Conservation (phyloP, 495 filamentous ascomycete genomes). For the Astrocystis sublimbata region DNA sequence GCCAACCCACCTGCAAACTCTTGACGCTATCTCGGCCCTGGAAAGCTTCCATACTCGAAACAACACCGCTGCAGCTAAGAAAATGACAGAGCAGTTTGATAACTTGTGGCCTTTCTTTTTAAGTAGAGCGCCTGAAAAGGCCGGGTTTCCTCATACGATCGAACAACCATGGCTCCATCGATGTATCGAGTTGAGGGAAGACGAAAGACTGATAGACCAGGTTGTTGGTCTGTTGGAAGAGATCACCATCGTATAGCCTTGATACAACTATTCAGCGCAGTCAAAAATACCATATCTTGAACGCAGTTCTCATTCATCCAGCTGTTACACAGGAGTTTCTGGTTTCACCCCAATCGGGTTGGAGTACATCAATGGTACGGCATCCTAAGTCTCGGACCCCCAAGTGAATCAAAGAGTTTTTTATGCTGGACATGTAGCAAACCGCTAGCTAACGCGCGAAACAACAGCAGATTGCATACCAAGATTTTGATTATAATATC, state of each 20-base stretch:
- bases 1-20: conserved; percentile 28
- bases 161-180: conserved; percentile 32
- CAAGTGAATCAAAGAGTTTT: neutral
- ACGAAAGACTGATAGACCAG: conserved; percentile 22
- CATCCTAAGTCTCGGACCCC: neutral
- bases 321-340: neutral
- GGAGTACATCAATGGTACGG: neutral
- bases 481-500: neutral
- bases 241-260: conserved; percentile 16
- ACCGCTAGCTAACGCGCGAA: neutral
- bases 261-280: neutral
- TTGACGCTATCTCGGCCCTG: conserved; percentile 31
- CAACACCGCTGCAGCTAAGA: conserved; percentile 14
- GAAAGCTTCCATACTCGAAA: conserved; percentile 27
- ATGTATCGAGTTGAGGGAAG: conserved; percentile 28
- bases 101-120: conserved; percentile 22
- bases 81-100: conserved; percentile 24
- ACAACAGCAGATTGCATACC: too few relatives aligned
- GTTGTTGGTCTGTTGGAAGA: conserved; percentile 26
- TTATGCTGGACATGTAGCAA: neutral
- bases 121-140: conserved; percentile 1
- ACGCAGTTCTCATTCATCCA: neutral
- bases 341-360: neutral
- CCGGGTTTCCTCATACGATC: conserved; percentile 30
- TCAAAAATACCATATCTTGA: neutral